Evolutionary conservation across 2,329 filamentous ascomycete species (phyloP).

Genomic region (Neurospora crassa): DNA sequence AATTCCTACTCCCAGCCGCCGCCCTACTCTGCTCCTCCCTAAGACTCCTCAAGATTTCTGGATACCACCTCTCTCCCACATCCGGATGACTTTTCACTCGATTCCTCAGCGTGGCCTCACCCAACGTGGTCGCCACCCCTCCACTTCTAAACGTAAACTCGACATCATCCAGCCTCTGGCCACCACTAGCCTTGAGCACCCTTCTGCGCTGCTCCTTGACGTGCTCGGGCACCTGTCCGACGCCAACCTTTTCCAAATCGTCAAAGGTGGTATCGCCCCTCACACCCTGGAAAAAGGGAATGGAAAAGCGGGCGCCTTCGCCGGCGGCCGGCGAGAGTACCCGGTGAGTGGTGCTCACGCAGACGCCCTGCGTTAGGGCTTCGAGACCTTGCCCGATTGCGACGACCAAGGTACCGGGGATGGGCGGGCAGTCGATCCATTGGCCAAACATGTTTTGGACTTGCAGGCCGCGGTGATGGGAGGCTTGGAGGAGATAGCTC

Average conservation of each 20-base stretch:
- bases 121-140: conserved; percentile 55
- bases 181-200: conserved; percentile 47
- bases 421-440: conserved; percentile 77
- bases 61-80: conserved; percentile 75
- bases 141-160: conserved; percentile 79
- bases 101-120: conserved; percentile 78
- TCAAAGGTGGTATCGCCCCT: conserved; percentile 71
- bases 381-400: conserved; percentile 83
- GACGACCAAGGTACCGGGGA: conserved; percentile 70
- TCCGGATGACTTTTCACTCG: conserved; percentile 80
- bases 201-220: conserved; percentile 52
- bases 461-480: conserved; percentile 65
- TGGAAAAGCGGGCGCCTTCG: conserved; percentile 62
- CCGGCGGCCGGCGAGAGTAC: conserved; percentile 67
- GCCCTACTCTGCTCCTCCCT: conserved; percentile 45
- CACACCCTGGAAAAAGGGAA: conserved; percentile 86
- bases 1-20: conserved; percentile 18
- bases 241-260: conserved; percentile 55
- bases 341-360: conserved; percentile 71
- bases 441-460: conserved; percentile 69
- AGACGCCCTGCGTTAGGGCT: conserved; percentile 75
- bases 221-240: conserved; percentile 48
- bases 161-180: conserved; percentile 56
- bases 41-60: conserved; percentile 49
- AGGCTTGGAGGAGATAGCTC: conserved; percentile 73